Base-by-base conservation (phyloP, 164 flowering plant genomes). In the Paratinospora sagittata region DNA sequence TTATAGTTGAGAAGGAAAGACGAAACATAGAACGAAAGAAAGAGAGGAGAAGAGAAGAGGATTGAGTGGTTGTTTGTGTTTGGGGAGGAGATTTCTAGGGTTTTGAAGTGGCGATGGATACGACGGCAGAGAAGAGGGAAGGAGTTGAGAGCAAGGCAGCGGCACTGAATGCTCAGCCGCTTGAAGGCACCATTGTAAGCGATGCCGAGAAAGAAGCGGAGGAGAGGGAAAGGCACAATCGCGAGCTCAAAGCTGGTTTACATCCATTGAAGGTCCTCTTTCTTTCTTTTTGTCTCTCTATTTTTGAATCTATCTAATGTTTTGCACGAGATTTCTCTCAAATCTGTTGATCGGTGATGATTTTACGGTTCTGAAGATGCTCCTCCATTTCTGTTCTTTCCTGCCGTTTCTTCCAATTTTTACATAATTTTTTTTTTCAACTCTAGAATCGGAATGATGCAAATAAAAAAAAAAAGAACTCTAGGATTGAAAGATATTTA, bases 191-290 rank as follows among this genome's bases (percentile, higher is more conserved):
- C 10, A 16, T 58, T n/a, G 30, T 12, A 30, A 30, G 2, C 21
- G 77, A 66, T 62, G 11, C 72, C 10, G 71, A 72, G 62, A 84
- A 72, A 66, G 87, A 85, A 65, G 79, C 82, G 34, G 90, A 85
- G 69, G 95, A 81, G 19, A 78, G 82, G 19, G 90, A 88, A 70
- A 84, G 94, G 43, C 83, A 81, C 6, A 78, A 84, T 66, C 90
- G 87, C 70, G 97, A 94, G 17, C 85, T 85, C 81, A 94, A 87
- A 81, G 87, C 93, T 57, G 94, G 95, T 41, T 79, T 94, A n/a
- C 98, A 94, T 79, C 97, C 97, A 21, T 84, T 92, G 63, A 87
- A 83, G 92, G 97, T 90, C 23, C 30, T 64, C 47, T 64, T 30
- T 72, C 68, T 61, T 26, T 30, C 43, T 36, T 63, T 63, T 5